Base-by-base conservation (phyloP, 495 filamentous ascomycete species). In the Aspergillus biplanus region DNA sequence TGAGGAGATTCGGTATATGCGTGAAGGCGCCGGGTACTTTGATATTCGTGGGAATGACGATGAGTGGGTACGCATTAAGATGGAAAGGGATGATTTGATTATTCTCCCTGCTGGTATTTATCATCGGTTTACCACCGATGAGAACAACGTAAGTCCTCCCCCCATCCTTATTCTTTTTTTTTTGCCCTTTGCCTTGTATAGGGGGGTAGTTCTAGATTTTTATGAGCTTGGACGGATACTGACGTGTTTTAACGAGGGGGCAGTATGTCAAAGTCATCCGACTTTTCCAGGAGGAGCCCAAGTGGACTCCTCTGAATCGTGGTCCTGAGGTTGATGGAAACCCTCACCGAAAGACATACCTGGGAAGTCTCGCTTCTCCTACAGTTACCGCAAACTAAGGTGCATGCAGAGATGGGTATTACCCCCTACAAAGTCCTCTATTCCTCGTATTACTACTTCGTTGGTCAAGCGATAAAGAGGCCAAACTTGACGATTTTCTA, bases 1-100 rank as follows among this genome's bases (percentile, higher is more conserved):
- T 71, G 95, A 99, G 82, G 95, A 99, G 86, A 99, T 99, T 62
- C 84, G 95, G n/a, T 99, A 97, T 70, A 91, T 99, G 67, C 80
- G 92, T 33, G 95, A 92, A 64, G 95, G 95, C 2, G 80, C 85
- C 56, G 95, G 95, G 2, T 99, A 90, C 78, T 99, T 99, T 73
- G 95, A 99, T 75, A 92, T 98, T 8, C 82, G 96, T 27, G 88
- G 84, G 65, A 56, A 74, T 58, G 71, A 75, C 11, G 86, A 93
- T 69, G 87, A 90, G 69, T 99, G 95, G 95, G 86, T 99, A 42
- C 82, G 95, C 54, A 93, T 98, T 58, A 75, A 76, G 65, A 72
- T 98, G 64, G 87, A 85, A 68, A 96, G 85, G 79, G 77, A 83
- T 59, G 82, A 85, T 68, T 76, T 97, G 75, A 87, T 97, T 67